Percentiles rank a stretch among this genome's conserved stretches.
phyloP scores from a whole-genome alignment of 441 rosid species.

The Biscutella laevigata region DNA sequence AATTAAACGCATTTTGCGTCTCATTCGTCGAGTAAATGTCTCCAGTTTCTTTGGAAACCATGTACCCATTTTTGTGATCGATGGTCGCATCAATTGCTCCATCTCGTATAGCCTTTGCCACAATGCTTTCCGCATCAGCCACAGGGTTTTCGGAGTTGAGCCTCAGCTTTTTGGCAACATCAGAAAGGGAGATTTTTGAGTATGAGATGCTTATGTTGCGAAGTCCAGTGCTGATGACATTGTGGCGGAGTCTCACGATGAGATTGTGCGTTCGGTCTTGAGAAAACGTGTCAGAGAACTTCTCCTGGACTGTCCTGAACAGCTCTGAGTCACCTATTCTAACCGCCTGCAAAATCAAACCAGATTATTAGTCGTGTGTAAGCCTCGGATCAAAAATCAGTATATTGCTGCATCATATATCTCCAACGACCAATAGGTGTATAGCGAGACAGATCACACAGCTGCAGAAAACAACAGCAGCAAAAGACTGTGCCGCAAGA shows the following conservation, averaged over 20 bases:
- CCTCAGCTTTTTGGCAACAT: constrained; percentile 49
- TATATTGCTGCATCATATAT: constrained; percentile 10
- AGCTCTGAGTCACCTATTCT: constrained; percentile 57
- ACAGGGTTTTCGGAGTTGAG: constrained; percentile 50
- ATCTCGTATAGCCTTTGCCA: constrained; percentile 52
- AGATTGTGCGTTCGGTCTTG: constrained; percentile 51
- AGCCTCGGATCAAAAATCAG: constrained; percentile 3
- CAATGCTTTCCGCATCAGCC: constrained; percentile 58
- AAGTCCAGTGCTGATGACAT: constrained; percentile 54
- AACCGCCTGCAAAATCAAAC: constrained; percentile 40
- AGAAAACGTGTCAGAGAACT: constrained; percentile 42
- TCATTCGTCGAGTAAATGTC: constrained; percentile 56
- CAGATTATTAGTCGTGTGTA: not conserved
- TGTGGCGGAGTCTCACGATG: constrained; percentile 48
- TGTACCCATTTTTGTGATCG: constrained; percentile 47
- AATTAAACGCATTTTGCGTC: constrained; percentile 55
- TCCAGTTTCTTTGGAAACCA: constrained; percentile 56
- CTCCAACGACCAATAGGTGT: not conserved
- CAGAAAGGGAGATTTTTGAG: constrained; percentile 51
- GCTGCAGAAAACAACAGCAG: not conserved
- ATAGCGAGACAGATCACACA: too few species aligned
- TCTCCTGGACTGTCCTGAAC: constrained; percentile 46
- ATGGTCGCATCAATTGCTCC: constrained; percentile 53
- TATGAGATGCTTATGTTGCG: constrained; percentile 50
- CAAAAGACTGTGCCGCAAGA: not conserved